Evolutionary conservation across 306 rosid species (phyloP).

Genomic region (Begonia masoniana): DNA sequence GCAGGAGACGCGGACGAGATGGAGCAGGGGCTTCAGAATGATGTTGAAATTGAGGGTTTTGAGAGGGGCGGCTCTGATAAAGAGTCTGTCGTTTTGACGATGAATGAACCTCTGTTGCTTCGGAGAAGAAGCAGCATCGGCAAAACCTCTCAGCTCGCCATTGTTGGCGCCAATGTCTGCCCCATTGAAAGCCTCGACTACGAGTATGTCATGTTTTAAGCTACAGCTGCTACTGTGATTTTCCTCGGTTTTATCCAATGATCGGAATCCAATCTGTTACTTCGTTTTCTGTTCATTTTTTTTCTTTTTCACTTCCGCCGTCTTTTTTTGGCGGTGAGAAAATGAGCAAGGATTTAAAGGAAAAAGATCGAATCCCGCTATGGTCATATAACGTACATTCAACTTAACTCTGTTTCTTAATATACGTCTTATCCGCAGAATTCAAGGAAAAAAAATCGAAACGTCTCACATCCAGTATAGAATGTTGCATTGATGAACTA

Average conservation of each 20-base stretch:
- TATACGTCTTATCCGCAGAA: no score
- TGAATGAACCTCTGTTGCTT: conserved; percentile 39
- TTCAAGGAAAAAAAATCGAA: no score
- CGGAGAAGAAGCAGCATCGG: conserved; percentile 31
- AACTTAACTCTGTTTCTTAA: no score
- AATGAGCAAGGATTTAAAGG: background rate
- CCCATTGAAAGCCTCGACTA: conserved; percentile 79
- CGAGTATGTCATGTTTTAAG: conserved; percentile 23
- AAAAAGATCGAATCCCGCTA: background rate
- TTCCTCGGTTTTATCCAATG: background rate
- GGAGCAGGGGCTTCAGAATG: conserved; percentile 2
- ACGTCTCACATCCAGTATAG: no score
- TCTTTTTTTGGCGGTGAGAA: background rate
- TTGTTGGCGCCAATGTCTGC: conserved; percentile 59
- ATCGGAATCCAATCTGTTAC: background rate
- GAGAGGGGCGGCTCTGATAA: conserved; percentile 15
- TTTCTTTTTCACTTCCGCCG: background rate
- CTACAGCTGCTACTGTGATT: background rate
- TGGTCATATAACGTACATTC: no score
- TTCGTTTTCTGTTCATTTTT: background rate
- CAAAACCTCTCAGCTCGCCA: conserved; percentile 62
- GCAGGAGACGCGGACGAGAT: conserved; percentile 2
- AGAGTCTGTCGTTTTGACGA: background rate
- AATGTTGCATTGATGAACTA: no score
- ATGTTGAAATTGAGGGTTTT: conserved; percentile 5